These are phyloP conservation scores for Pyricularia pennisetigena DNA, from an alignment of 2,329 filamentous ascomycete genomes.

Conservation along the genomic window DNA sequence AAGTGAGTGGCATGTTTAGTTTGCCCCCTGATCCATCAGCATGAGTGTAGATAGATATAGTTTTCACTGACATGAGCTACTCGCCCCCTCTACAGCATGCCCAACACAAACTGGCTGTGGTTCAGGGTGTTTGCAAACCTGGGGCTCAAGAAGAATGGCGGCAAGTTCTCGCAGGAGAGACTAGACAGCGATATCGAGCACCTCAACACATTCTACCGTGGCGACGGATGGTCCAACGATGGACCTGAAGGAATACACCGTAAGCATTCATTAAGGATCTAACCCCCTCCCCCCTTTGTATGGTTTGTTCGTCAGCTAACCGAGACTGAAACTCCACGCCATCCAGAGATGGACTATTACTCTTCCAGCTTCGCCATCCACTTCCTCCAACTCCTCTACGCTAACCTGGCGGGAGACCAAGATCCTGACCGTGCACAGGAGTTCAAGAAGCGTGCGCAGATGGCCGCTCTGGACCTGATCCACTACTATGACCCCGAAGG, in stretches of 20 bases:
- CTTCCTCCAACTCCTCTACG: constrained; percentile 67
- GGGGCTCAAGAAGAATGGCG: constrained; percentile 65
- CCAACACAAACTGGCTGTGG: constrained; percentile 63
- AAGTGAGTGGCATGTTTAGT: constrained; percentile 33
- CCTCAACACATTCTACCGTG: constrained; percentile 72
- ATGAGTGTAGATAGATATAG: background rate
- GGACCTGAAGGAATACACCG: constrained; percentile 67
- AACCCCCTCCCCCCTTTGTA: too few species aligned
- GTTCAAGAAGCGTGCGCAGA: constrained; percentile 58
- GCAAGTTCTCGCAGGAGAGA: constrained; percentile 56
- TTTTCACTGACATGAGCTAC: background rate
- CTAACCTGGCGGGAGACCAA: constrained; percentile 57
- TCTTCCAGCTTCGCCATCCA: constrained; percentile 77
- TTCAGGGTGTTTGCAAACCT: constrained; percentile 79
- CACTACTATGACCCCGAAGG: constrained; percentile 70
- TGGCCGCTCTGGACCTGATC: constrained; percentile 59
- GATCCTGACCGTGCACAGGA: constrained; percentile 57
- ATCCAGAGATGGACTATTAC: constrained; percentile 75
- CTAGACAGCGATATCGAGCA: constrained; percentile 69
- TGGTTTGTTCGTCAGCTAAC: too few species aligned
- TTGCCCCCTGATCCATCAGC: background rate
- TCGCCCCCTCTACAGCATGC: constrained; percentile 41
- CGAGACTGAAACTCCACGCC: background rate
- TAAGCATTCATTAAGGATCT: constrained; percentile 17
- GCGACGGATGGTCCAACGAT: constrained; percentile 74